Evolutionary conservation across 2,329 filamentous ascomycete species (phyloP).

Genomic region (Venturia nashicola): DNA sequence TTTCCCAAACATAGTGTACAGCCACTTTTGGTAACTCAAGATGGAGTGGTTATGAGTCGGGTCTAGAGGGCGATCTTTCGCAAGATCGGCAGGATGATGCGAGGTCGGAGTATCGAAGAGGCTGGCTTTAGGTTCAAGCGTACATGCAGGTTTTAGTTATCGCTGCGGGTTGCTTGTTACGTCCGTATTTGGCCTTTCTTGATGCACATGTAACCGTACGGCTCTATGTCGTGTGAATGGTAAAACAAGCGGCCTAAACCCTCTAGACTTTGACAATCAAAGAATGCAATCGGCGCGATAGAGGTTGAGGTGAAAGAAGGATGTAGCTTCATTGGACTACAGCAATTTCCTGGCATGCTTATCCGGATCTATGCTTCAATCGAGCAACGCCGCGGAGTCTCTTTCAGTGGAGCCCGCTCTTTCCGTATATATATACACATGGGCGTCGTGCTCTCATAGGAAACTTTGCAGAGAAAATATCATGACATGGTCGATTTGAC

Average conservation of each 20-base stretch:
- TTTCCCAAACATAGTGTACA: not conserved
- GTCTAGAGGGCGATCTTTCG: too few species aligned
- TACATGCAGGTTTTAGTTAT: not conserved
- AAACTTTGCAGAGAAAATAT: not conserved
- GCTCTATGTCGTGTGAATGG: not conserved
- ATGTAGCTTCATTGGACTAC: not conserved
- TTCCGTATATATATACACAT: not conserved
- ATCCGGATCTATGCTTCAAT: not conserved
- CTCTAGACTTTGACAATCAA: too few species aligned
- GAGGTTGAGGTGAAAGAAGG: not conserved
- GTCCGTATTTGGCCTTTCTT: not conserved
- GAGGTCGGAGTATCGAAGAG: not conserved
- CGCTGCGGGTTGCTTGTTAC: not conserved
- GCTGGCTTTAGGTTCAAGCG: not conserved
- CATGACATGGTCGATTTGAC: conserved; percentile 32
- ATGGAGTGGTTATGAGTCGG: too few species aligned
- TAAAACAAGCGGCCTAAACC: too few species aligned
- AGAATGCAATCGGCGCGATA: not conserved
- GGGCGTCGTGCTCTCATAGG: not conserved
- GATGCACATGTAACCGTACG: not conserved
- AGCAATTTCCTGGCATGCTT: not conserved
- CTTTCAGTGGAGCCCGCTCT: not conserved
- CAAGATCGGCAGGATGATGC: not conserved
- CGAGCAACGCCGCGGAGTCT: not conserved
- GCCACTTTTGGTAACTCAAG: too few species aligned